Conservation (phyloP, 2,329 filamentous ascomycete species). For the Pseudopyrenochaeta lycopersici region DNA sequence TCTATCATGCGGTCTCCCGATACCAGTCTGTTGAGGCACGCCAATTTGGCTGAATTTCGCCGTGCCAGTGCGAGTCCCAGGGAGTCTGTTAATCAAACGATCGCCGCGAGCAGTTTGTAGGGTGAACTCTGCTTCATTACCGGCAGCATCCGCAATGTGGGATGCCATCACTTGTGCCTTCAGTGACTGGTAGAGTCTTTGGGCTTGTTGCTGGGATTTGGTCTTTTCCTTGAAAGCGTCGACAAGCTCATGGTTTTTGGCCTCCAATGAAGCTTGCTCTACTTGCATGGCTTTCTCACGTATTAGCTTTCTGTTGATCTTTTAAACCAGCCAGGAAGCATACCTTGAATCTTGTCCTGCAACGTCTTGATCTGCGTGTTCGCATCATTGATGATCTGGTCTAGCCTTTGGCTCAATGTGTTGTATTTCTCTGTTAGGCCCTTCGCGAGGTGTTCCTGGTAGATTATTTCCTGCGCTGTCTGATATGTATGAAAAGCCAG, state of each 20-base stretch:
- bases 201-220: slow-evolving; percentile 72
- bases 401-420: slow-evolving; percentile 70
- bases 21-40: slow-evolving; percentile 18
- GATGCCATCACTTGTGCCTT: slow-evolving; percentile 65
- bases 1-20: slow-evolving; percentile 26
- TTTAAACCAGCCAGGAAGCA: slow-evolving; percentile 21
- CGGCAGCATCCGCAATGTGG: slow-evolving; percentile 64
- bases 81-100: slow-evolving; percentile 40
- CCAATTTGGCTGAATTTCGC: slow-evolving; percentile 31
- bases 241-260: slow-evolving; percentile 76
- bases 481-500: slow-evolving; percentile 90
- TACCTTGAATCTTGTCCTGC: slow-evolving; percentile 71
- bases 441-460: slow-evolving; percentile 78
- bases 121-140: slow-evolving; percentile 53
- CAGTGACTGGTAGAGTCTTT: slow-evolving; percentile 66
- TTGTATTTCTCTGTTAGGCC: slow-evolving; percentile 77
- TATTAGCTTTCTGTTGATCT: not conserved
- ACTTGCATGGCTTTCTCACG: slow-evolving; percentile 61
- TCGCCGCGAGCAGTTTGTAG: slow-evolving; percentile 38
- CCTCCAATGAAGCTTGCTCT: slow-evolving; percentile 70
- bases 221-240: slow-evolving; percentile 75
- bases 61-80: slow-evolving; percentile 36
- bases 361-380: slow-evolving; percentile 75
- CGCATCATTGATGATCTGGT: slow-evolving; percentile 77
- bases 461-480: slow-evolving; percentile 81